phyloP scores from a whole-genome alignment of 2,329 filamentous ascomycete species.

The Akanthomyces dipterigenus region DNA sequence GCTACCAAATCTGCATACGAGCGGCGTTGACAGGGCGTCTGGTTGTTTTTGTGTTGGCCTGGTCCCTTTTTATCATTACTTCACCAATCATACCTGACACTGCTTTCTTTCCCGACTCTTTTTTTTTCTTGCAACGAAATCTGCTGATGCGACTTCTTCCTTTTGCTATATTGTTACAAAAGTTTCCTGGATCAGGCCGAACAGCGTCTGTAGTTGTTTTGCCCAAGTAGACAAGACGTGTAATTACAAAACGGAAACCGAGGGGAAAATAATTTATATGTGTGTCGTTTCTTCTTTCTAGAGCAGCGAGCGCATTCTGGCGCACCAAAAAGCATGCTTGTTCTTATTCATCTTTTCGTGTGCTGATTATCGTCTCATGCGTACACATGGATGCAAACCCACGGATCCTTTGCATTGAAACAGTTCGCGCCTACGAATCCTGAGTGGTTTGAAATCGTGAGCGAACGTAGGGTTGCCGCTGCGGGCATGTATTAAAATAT shows the following conservation, averaged over 20 bases:
- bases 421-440: no score
- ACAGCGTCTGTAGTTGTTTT: neutral
- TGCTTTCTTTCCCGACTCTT: constrained; percentile 1
- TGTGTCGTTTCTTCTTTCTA: neutral
- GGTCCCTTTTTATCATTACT: neutral
- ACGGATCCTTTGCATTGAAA: no score
- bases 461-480: neutral
- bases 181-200: neutral
- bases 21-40: constrained; percentile 21
- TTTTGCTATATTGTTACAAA: neutral
- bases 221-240: neutral
- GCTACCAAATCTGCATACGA: constrained; percentile 21
- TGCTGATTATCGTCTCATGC: no score
- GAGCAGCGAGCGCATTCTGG: neutral
- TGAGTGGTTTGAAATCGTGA: neutral
- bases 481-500: constrained; percentile 2
- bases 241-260: neutral
- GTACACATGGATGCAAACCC: no score
- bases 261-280: neutral
- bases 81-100: neutral
- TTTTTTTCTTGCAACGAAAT: neutral
- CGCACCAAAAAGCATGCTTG: neutral
- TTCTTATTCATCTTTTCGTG: neutral
- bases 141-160: neutral
- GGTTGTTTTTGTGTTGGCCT: constrained; percentile 5